Conservation (phyloP, 2,329 filamentous ascomycete genomes). For the Zymoseptoria ardabiliae region DNA sequence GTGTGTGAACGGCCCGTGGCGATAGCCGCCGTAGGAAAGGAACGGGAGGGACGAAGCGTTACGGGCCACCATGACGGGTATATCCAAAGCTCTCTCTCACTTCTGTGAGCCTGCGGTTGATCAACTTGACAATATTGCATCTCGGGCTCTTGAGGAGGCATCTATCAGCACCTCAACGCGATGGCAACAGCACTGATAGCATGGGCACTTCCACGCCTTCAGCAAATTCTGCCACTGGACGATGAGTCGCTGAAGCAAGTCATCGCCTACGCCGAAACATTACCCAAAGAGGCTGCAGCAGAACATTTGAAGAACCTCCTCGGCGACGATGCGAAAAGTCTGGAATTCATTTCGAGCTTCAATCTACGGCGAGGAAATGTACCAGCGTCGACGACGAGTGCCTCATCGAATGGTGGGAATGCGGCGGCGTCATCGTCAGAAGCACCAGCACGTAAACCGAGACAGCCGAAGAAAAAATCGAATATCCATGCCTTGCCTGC, state of each 20-base stretch:
- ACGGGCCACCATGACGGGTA: neutral
- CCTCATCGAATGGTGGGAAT: neutral
- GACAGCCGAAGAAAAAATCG: slow-evolving; percentile 36
- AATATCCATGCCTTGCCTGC: slow-evolving; percentile 33
- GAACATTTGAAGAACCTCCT: slow-evolving; percentile 83
- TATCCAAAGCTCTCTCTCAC: neutral
- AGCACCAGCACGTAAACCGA: slow-evolving; percentile 13
- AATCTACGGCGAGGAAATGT: slow-evolving; percentile 55
- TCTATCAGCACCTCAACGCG: neutral
- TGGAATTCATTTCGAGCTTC: slow-evolving; percentile 66
- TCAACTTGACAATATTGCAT: neutral
- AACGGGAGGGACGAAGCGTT: neutral
- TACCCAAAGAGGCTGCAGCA: slow-evolving; percentile 70
- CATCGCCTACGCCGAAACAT: slow-evolving; percentile 68
- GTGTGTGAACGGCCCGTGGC: neutral
- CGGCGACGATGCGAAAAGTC: slow-evolving; percentile 69
- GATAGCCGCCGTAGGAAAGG: neutral
- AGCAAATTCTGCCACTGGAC: slow-evolving; percentile 74
- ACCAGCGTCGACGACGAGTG: slow-evolving; percentile 9
- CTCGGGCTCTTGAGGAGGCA: neutral
- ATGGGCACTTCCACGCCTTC: slow-evolving; percentile 65
- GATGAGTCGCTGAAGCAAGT: slow-evolving; percentile 78
- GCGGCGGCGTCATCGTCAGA: slow-evolving; percentile 14
- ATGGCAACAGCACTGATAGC: slow-evolving; percentile 23
- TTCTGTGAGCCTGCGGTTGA: neutral